Conservation (phyloP, 1,284 basidiomycete species). For the Cryptococcus sp. region DNA sequence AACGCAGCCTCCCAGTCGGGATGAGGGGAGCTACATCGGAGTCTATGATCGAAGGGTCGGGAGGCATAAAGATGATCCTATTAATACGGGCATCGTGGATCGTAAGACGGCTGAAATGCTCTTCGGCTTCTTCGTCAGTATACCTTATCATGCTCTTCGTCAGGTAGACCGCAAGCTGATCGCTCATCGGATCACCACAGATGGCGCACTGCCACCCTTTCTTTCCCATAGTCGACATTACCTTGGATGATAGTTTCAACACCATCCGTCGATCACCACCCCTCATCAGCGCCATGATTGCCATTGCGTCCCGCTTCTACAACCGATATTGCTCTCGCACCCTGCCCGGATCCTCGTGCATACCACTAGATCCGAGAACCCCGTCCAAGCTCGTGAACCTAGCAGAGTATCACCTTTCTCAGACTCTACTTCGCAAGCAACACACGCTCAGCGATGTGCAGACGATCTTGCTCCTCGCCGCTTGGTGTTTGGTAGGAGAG, state of each 20-base stretch:
- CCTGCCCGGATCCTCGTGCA: slow-evolving; percentile 12
- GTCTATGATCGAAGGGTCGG: slow-evolving; percentile 19
- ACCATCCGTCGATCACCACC: slow-evolving; percentile 33
- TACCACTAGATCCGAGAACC: slow-evolving; percentile 18
- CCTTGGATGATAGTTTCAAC: slow-evolving; percentile 28
- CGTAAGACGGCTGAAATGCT: slow-evolving; percentile 26
- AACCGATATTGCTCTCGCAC: slow-evolving; percentile 20
- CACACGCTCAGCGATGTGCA: slow-evolving; percentile 44
- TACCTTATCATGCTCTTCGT: too few relatives aligned
- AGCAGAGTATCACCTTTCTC: slow-evolving; percentile 40
- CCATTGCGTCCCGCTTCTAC: slow-evolving; percentile 38
- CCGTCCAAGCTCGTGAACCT: slow-evolving; percentile 33
- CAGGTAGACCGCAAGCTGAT: neutral
- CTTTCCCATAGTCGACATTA: slow-evolving; percentile 32
- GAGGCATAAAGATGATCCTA: slow-evolving; percentile 31
- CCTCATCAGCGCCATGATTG: slow-evolving; percentile 34
- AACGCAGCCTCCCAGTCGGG: slow-evolving; percentile 16
- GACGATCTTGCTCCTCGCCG: slow-evolving; percentile 40
- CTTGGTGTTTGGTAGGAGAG: slow-evolving; percentile 39
- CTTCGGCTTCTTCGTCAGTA: slow-evolving; percentile 27
- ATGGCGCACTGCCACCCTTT: slow-evolving; percentile 40
- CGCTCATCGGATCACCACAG: slow-evolving; percentile 22
- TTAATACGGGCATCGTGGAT: slow-evolving; percentile 30
- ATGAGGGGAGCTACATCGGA: slow-evolving; percentile 17
- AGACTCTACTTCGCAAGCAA: slow-evolving; percentile 41